phyloP scores from a whole-genome alignment of 148 eudicot species.

The Vaccinium macrocarpon region DNA sequence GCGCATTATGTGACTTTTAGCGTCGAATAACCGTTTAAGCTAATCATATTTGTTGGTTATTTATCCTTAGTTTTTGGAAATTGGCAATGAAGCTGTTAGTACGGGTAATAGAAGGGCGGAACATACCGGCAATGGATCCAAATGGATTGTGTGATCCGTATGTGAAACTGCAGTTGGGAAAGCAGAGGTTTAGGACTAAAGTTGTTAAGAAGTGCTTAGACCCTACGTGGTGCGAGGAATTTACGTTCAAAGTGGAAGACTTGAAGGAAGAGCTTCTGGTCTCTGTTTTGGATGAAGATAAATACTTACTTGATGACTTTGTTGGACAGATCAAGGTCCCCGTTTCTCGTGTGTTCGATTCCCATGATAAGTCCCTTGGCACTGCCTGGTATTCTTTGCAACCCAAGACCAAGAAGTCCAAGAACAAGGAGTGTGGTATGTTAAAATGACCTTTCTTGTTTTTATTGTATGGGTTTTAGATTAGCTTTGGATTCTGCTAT shows the following conservation, averaged over 20 bases:
- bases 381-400: slow-evolving; percentile 79
- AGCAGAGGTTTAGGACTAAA: slow-evolving; percentile 61
- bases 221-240: slow-evolving; percentile 91
- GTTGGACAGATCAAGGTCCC: slow-evolving; percentile 73
- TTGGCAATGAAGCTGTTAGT: slow-evolving; percentile 47
- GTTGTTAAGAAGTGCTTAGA: slow-evolving; percentile 82
- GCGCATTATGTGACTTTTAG: not conserved
- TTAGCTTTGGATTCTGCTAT: too few species aligned
- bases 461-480: too few species aligned
- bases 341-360: slow-evolving; percentile 69
- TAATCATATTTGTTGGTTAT: not conserved
- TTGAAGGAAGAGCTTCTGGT: slow-evolving; percentile 70
- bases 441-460: not conserved
- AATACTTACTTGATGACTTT: slow-evolving; percentile 80
- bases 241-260: slow-evolving; percentile 77
- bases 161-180: slow-evolving; percentile 76
- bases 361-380: slow-evolving; percentile 70
- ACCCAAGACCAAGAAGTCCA: slow-evolving; percentile 70
- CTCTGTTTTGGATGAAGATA: slow-evolving; percentile 90
- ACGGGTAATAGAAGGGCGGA: slow-evolving; percentile 77
- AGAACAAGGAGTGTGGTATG: slow-evolving; percentile 73
- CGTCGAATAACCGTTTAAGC: not conserved
- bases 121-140: slow-evolving; percentile 85
- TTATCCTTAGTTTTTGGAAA: not conserved
- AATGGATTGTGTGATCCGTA: slow-evolving; percentile 95